These are phyloP conservation scores for Populus hybrid DNA, from an alignment of 441 rosid genomes.

Conservation along the genomic window DNA sequence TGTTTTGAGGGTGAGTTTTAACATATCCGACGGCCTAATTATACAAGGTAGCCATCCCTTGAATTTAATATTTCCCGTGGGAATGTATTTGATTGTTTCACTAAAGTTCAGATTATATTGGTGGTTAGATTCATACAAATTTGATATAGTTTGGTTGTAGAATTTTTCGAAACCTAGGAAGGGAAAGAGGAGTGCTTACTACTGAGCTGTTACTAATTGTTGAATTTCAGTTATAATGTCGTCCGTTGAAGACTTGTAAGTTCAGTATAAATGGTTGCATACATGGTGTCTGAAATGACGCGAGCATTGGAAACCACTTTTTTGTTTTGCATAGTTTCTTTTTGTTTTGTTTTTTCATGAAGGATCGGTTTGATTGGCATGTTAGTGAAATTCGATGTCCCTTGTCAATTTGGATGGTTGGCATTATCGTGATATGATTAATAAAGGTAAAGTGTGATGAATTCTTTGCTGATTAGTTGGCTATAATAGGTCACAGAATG, in stretches of 20 bases:
- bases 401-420: background rate
- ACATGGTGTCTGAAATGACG: background rate
- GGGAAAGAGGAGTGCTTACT: background rate
- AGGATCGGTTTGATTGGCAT: background rate
- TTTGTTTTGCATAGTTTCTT: background rate
- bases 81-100: background rate
- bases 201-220: background rate
- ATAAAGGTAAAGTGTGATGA: background rate
- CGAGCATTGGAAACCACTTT: background rate
- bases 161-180: background rate
- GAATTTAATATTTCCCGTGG: background rate
- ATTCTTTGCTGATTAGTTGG: background rate
- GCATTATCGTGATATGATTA: background rate
- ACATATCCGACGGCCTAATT: background rate
- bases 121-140: background rate
- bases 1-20: background rate
- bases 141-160: background rate
- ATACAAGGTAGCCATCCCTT: background rate
- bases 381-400: background rate
- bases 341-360: background rate
- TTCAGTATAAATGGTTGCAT: background rate
- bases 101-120: background rate
- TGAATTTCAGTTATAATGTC: too few species aligned
- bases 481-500: background rate
- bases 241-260: background rate